Conservation (phyloP, 2,329 filamentous ascomycete genomes). For the Aquanectria penicillioides region DNA sequence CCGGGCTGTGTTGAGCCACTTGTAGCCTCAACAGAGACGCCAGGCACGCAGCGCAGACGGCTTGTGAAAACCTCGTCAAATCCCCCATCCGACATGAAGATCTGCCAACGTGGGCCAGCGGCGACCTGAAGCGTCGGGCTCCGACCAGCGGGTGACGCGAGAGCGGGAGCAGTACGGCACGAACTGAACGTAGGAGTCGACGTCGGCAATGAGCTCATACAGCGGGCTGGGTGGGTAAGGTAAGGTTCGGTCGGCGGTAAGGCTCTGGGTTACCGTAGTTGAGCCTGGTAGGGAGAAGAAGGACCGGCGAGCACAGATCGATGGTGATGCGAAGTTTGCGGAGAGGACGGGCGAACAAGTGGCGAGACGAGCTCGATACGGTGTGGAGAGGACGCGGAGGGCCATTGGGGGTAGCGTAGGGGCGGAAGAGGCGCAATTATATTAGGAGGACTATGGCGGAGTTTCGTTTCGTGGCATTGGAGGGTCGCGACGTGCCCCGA, state of each 20-base stretch:
- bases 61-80: slow-evolving; percentile 87
- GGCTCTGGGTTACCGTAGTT: slow-evolving; percentile 61
- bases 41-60: slow-evolving; percentile 80
- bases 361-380: slow-evolving; percentile 24
- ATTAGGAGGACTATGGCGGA: not conserved
- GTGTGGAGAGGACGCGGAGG: slow-evolving; percentile 22
- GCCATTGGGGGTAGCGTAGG: slow-evolving; percentile 26
- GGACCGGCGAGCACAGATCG: slow-evolving; percentile 47
- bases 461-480: slow-evolving; percentile 10
- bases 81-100: slow-evolving; percentile 86
- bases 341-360: slow-evolving; percentile 26
- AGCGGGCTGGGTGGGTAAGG: slow-evolving; percentile 77
- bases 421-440: not conserved
- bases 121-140: slow-evolving; percentile 58
- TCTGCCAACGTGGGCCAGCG: slow-evolving; percentile 79
- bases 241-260: slow-evolving; percentile 79
- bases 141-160: slow-evolving; percentile 79
- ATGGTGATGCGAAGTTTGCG: slow-evolving; percentile 28
- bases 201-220: slow-evolving; percentile 88
- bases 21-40: slow-evolving; percentile 79
- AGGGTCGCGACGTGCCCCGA: not conserved
- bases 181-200: slow-evolving; percentile 85
- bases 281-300: slow-evolving; percentile 49
- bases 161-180: slow-evolving; percentile 90
- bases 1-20: slow-evolving; percentile 66